Conservation (phyloP, 1,284 basidiomycete species). For the Apiotrichum gamsii region DNA sequence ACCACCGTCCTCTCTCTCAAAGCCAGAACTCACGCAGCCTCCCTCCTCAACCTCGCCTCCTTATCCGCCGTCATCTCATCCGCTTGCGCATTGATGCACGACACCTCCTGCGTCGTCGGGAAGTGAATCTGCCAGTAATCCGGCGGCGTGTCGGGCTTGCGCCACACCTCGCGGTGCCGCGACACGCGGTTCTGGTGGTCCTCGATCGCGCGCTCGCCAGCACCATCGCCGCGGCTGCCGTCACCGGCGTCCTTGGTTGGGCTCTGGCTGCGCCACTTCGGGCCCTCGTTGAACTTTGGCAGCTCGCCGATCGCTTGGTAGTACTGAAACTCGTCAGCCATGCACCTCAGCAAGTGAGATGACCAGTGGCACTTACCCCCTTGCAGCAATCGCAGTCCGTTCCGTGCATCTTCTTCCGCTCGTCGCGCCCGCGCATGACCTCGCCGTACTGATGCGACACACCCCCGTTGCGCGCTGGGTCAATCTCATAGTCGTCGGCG, state of each 20-base stretch:
- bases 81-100: constrained; percentile 65
- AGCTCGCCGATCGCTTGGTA: constrained; percentile 68
- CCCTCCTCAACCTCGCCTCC: constrained; percentile 52
- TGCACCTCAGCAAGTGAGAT: not conserved
- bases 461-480: constrained; percentile 62
- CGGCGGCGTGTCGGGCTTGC: constrained; percentile 67
- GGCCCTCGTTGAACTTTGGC: constrained; percentile 58
- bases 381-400: constrained; percentile 78
- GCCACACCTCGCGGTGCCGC: constrained; percentile 64
- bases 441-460: constrained; percentile 63
- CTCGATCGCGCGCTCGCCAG: constrained; percentile 38
- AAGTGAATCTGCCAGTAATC: constrained; percentile 76
- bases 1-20: no score
- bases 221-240: constrained; percentile 15
- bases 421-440: constrained; percentile 64
- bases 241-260: not conserved
- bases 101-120: constrained; percentile 72
- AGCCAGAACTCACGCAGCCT: constrained; percentile 40
- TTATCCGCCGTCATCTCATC: constrained; percentile 56
- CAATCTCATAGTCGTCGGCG: constrained; percentile 62
- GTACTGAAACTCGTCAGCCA: constrained; percentile 54
- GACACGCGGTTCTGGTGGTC: constrained; percentile 69
- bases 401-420: constrained; percentile 63
- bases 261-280: constrained; percentile 55
- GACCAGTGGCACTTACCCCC: constrained; percentile 56